Base-by-base conservation (phyloP, 495 filamentous ascomycete genomes). In the Annulohypoxylon moriforme region DNA sequence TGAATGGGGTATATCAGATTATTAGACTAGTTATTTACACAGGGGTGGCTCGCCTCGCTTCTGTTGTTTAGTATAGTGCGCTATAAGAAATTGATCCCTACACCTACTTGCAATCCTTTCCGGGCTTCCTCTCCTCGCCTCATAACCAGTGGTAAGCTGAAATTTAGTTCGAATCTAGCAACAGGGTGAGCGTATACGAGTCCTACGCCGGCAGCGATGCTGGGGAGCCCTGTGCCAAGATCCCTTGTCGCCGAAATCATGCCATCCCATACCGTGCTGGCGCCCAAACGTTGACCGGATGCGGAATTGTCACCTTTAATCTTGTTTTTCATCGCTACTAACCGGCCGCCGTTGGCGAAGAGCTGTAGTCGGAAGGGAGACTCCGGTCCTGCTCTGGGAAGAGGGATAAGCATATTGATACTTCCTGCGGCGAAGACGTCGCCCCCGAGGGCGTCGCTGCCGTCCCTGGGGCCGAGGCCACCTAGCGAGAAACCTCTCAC, bases 91-190 rank as follows among this genome's bases (percentile, higher is more conserved):
- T 89, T 96, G 69, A 98, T 93, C 25, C 96, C 96, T 33, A 99
- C 91, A 11, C 96, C 96, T 75, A 99, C 89, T 76, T 94, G 91
- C 70, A 99, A 70, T 8, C 96, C 96, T 82, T 99, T 99, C 46
- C 96, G 87, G 16, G 87, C 90, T 72, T 94, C 91, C 80, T 99
- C 96, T 10, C 91, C 93, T 71, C 84, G 88, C 57, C 96, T 85
- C 70, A 92, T 73, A 29, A 95, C 92, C 60, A 99, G 74, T 4
- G 96, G 96, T 49, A 99, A 77, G 66, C 91, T 93, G 77, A 98
- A 97, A 76, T 98, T 98, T 64, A 99, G 80, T 84, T 99, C 96
- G 73, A 99, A 97, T 64, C 96, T 85, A 38, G 95, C 96, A 6
- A 93, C 88, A 0, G 93, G 93, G 78, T 97, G 94, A 22, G 94